Evolutionary conservation across 805 yeast genomes (phyloP).

Genomic region (Starmerella vaccinii): DNA sequence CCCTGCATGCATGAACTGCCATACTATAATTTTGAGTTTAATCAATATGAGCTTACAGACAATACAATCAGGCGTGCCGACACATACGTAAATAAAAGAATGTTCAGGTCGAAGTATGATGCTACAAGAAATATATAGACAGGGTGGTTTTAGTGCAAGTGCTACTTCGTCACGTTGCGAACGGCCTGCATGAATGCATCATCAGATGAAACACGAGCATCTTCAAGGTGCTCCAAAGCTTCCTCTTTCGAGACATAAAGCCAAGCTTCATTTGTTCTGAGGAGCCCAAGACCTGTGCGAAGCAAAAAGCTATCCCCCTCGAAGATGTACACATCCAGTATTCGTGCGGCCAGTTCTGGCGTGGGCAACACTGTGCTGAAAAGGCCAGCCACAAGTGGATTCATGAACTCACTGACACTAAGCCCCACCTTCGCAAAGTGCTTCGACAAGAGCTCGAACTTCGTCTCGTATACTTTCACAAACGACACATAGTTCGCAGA

Average conservation of each 20-base stretch:
- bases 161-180: slow-evolving; percentile 13
- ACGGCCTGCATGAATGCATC: slow-evolving; percentile 18
- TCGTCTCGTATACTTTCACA: slow-evolving; percentile 38
- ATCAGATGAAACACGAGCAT: slow-evolving; percentile 12
- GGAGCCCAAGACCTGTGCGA: slow-evolving; percentile 44
- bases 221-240: slow-evolving; percentile 30
- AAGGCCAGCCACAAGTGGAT: slow-evolving; percentile 35
- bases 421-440: slow-evolving; percentile 43
- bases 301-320: slow-evolving; percentile 51
- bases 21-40: too few species aligned
- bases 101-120: not conserved
- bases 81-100: too few species aligned
- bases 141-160: not conserved
- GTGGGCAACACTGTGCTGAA: slow-evolving; percentile 40
- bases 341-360: slow-evolving; percentile 38
- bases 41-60: too few species aligned
- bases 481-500: slow-evolving; percentile 39
- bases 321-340: slow-evolving; percentile 51
- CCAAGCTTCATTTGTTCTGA: slow-evolving; percentile 41
- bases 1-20: too few species aligned
- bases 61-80: too few species aligned
- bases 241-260: slow-evolving; percentile 45
- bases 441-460: slow-evolving; percentile 38
- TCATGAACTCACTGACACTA: slow-evolving; percentile 37
- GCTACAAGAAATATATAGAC: not conserved